phyloP scores from a whole-genome alignment of 495 filamentous ascomycete species.

The Penicillium manginii region DNA sequence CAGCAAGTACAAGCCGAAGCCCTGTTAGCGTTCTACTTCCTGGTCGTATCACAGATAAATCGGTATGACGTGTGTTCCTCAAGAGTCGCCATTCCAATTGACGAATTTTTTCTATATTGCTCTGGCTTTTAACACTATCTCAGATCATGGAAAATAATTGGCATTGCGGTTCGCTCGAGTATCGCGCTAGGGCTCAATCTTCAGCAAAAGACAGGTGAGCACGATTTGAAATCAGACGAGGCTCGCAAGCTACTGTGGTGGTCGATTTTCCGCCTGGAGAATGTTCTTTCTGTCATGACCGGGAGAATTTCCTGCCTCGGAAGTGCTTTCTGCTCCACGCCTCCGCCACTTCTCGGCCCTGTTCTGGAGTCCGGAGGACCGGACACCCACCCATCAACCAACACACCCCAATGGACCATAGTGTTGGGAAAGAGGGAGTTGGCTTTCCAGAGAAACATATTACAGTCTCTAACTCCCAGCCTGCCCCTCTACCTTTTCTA shows the following conservation, averaged over 20 bases:
- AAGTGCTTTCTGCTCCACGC: slow-evolving; percentile 47
- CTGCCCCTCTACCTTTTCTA: not conserved
- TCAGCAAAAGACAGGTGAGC: not conserved
- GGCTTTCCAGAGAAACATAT: not conserved
- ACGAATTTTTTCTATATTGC: not conserved
- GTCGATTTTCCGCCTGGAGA: slow-evolving; percentile 62
- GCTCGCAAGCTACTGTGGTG: slow-evolving; percentile 65
- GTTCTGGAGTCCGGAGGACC: not conserved
- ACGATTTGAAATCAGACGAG: slow-evolving; percentile 28
- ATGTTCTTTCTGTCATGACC: slow-evolving; percentile 62
- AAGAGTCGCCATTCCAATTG: not conserved
- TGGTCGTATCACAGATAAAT: slow-evolving; percentile 60
- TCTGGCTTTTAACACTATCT: not conserved
- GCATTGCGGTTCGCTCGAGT: not conserved
- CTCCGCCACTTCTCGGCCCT: slow-evolving; percentile 45
- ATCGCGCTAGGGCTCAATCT: not conserved
- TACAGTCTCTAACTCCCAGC: not conserved
- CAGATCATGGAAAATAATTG: slow-evolving; percentile 10
- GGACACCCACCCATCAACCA: not conserved
- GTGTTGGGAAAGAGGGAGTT: not conserved
- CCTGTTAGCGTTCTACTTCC: slow-evolving; percentile 56
- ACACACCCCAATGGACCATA: not conserved
- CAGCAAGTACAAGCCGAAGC: slow-evolving; percentile 57
- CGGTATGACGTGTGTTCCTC: slow-evolving; percentile 40
- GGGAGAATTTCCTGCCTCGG: slow-evolving; percentile 60